These are phyloP conservation scores for Aaosphaeria pasadenensis DNA, from an alignment of 2,329 filamentous ascomycete species.

Conservation along the genomic window DNA sequence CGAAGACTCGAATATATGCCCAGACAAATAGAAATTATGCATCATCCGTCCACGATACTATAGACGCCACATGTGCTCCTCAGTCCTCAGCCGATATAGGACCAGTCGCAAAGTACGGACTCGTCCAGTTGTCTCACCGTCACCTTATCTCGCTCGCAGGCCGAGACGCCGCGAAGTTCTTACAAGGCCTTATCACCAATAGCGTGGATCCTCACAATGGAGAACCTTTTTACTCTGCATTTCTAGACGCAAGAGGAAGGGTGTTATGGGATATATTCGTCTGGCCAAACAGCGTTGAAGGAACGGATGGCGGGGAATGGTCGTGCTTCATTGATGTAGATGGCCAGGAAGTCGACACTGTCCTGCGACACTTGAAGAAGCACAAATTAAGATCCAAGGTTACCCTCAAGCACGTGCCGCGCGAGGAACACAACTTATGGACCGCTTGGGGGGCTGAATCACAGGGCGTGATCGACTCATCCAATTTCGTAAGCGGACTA, in stretches of 20 bases:
- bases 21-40: too few relatives aligned
- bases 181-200: conserved; percentile 84
- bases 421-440: conserved; percentile 64
- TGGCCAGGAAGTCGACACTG: conserved; percentile 56
- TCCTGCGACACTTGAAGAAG: conserved; percentile 73
- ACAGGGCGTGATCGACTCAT: not conserved
- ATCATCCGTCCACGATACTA: conserved; percentile 26
- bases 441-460: conserved; percentile 61
- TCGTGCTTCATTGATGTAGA: conserved; percentile 83
- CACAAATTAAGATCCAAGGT: conserved; percentile 86
- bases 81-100: conserved; percentile 21
- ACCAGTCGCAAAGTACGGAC: conserved; percentile 40
- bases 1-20: too few relatives aligned
- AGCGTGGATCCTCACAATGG: conserved; percentile 54
- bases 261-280: conserved; percentile 89
- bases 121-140: conserved; percentile 64
- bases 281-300: conserved; percentile 49
- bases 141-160: conserved; percentile 77
- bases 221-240: conserved; percentile 64
- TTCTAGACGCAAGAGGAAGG: conserved; percentile 78
- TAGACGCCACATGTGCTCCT: conserved; percentile 20
- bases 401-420: conserved; percentile 52
- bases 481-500: conserved; percentile 9
- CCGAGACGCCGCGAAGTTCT: conserved; percentile 74
- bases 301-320: conserved; percentile 19